phyloP scores from a whole-genome alignment of 495 filamentous ascomycete genomes.

The Thozetella sp. region DNA sequence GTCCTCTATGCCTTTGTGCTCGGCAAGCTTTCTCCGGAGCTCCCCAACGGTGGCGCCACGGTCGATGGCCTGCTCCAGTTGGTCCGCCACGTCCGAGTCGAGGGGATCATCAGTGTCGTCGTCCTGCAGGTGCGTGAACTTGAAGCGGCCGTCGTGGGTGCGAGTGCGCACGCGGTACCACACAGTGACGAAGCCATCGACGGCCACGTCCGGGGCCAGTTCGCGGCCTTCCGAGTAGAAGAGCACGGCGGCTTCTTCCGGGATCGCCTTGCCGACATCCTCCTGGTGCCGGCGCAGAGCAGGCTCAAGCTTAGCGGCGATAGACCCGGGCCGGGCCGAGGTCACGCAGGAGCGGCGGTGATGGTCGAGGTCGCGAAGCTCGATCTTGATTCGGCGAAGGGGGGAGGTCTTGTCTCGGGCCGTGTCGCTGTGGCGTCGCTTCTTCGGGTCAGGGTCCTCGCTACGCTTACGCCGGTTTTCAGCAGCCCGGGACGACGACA shows the following conservation, averaged over 20 bases:
- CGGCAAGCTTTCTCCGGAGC: conserved; percentile 16
- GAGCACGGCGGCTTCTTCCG: conserved; percentile 2
- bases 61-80: conserved; percentile 17
- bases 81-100: conserved; percentile 3
- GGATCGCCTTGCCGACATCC: conserved; percentile 4
- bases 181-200: conserved; percentile 2
- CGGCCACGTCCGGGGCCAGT: background rate
- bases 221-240: conserved; percentile 10
- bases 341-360: conserved; percentile 5
- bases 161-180: conserved; percentile 18
- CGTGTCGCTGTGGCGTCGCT: background rate
- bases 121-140: conserved; percentile 19
- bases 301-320: conserved; percentile 8
- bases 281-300: conserved; percentile 9
- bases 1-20: conserved; percentile 14
- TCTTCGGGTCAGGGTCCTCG: background rate
- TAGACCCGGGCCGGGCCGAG: background rate
- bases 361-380: conserved; percentile 12
- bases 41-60: conserved; percentile 19
- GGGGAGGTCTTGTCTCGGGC: background rate
- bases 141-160: conserved; percentile 15
- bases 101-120: conserved; percentile 14
- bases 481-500: background rate
- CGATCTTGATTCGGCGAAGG: conserved; percentile 8
- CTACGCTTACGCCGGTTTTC: background rate